phyloP scores from a whole-genome alignment of 148 eudicot genomes.

The Rhododendron vialii region DNA sequence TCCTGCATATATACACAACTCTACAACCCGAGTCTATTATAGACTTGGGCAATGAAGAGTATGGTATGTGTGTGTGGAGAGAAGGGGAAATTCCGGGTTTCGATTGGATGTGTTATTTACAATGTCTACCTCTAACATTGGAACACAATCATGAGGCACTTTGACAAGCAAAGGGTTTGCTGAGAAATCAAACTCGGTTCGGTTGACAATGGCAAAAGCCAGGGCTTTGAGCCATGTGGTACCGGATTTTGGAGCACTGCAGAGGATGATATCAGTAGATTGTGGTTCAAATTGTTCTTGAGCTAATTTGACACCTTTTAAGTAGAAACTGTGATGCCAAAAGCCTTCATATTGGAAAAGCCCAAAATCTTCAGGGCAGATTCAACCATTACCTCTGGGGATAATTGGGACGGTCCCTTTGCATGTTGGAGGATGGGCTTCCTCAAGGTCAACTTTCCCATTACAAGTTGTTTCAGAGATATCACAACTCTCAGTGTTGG shows the following conservation, averaged over 20 bases:
- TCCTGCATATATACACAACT: slow-evolving; percentile 13
- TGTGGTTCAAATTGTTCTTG: background rate
- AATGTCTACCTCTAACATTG: background rate
- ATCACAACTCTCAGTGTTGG: too few species aligned
- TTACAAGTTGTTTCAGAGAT: too few species aligned
- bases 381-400: background rate
- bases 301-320: background rate
- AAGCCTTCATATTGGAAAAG: slow-evolving; percentile 4
- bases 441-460: too few species aligned
- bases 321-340: background rate
- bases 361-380: background rate
- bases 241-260: background rate
- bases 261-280: background rate
- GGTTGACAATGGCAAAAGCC: background rate
- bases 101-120: background rate
- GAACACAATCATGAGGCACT: background rate
- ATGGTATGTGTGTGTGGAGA: slow-evolving; percentile 5
- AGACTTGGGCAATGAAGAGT: background rate
- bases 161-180: background rate
- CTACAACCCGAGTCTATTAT: background rate
- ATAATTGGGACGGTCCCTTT: background rate
- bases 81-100: background rate
- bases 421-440: background rate
- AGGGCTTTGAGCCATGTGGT: slow-evolving; percentile 16
- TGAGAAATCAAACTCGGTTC: background rate